Evolutionary conservation across 2,329 filamentous ascomycete species (phyloP), one percentile per base, ranked within the genome.

Genomic region (Metarhizium anisopliae): DNA sequence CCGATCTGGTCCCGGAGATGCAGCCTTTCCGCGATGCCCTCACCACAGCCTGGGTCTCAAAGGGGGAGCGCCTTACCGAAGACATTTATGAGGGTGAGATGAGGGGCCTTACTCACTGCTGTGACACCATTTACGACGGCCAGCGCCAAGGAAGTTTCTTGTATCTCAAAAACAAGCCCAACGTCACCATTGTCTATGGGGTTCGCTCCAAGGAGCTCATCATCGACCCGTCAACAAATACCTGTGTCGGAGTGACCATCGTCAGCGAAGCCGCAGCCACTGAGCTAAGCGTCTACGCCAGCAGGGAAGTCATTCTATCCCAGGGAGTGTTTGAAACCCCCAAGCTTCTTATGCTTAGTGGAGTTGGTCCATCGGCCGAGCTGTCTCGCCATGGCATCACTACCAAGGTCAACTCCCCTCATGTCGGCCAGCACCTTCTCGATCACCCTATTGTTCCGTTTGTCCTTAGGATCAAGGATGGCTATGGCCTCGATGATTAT

Each of bases 121-220:
- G 80, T 53, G 76, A 81, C 65, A 75, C 74, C 45, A 83, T 84
- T 61, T 82, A 85, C 67, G 71, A 79, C 8, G 81, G 81, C n/a
- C 68, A 25, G 55, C 76, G 81, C 18, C 79, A 77, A 2, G 75
- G 73, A 0, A 78, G 75, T 59, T 80, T 73, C 60, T 66, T 79
- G 0, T 81, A 74, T 59, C 63, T 85, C 16, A 67, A 73, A 55
- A 72, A 72, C 53, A 81, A 83, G 68, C 68, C 13, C 25, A 85
- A 85, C 59, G 70, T 84, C 51, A 80, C 77, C 0, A 70, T 85
- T 47, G 63, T 81, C 16, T 67, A 73, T 1, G 63, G 71, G 4
- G 73, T 71, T 0, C 70, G 77, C 52, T 78, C 79, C 18, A 83
- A 82, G 70, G 71, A 72, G 29, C 68, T 83, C 14, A 71, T 84